Conservation (phyloP, 257 asterid species). For the Apocynum venetum region DNA sequence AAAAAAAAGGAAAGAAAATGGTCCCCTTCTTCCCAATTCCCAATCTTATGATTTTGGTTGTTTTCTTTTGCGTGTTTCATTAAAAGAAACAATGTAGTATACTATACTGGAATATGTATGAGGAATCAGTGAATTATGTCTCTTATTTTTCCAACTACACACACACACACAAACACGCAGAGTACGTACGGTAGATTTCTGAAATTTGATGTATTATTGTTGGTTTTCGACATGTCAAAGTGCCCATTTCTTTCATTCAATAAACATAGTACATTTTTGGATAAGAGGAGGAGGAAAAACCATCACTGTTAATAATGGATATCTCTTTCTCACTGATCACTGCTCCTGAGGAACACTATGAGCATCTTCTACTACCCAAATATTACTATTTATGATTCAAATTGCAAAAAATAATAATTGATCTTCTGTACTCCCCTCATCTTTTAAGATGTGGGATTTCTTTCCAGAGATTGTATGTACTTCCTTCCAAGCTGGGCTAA, state of each 20-base stretch:
- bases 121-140: slow-evolving; percentile 9
- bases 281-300: background rate
- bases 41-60: slow-evolving; percentile 11
- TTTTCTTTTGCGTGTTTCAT: slow-evolving; percentile 46
- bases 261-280: background rate
- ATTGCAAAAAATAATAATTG: background rate
- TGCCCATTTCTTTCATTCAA: background rate
- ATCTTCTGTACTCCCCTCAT: background rate
- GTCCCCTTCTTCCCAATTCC: slow-evolving; percentile 13
- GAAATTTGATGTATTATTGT: background rate
- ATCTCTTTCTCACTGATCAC: too few species aligned
- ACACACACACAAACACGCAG: background rate
- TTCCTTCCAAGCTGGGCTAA: too few species aligned
- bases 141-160: slow-evolving; percentile 11
- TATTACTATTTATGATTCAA: background rate
- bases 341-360: too few species aligned
- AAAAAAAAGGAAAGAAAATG: slow-evolving; percentile 9
- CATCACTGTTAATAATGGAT: too few species aligned
- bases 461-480: too few species aligned
- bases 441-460: too few species aligned
- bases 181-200: background rate
- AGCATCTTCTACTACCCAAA: too few species aligned
- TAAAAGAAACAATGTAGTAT: slow-evolving; percentile 53
- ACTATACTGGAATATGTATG: background rate
- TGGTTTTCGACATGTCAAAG: slow-evolving; percentile 11